Percentiles rank a stretch among this genome's conserved stretches.
Conservation (phyloP, 2,329 filamentous ascomycete species). For the Pseudogymnoascus sp. region DNA sequence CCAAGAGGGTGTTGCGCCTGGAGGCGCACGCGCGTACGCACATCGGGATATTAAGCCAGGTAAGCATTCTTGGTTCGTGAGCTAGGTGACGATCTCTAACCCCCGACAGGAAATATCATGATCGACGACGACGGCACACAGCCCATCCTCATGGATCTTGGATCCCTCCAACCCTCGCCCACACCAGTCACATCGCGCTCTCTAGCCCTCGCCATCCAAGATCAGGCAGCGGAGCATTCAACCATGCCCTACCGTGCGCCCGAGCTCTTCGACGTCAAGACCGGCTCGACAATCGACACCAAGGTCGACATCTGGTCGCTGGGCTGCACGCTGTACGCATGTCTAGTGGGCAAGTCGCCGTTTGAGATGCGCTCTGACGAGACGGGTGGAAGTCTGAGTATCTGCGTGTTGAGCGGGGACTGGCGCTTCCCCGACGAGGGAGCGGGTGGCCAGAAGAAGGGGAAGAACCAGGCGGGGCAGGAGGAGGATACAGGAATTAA, state of each 20-base stretch:
- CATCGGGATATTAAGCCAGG: constrained; percentile 97
- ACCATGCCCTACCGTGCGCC: constrained; percentile 98
- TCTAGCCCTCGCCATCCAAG: constrained; percentile 84
- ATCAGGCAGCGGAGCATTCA: constrained; percentile 88
- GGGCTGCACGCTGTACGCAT: constrained; percentile 95
- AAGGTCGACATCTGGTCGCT: constrained; percentile 98
- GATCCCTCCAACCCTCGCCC: constrained; percentile 79
- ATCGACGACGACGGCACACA: constrained; percentile 82
- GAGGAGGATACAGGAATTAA: constrained; percentile 50
- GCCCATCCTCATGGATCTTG: constrained; percentile 95
- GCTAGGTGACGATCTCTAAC: constrained; percentile 12
- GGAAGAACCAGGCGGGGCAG: constrained; percentile 25
- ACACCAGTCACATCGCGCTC: constrained; percentile 85
- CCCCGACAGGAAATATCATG: constrained; percentile 76
- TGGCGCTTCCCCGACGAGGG: constrained; percentile 95
- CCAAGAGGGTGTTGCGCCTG: constrained; percentile 60
- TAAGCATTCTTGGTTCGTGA: constrained; percentile 33
- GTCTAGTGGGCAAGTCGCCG: constrained; percentile 89
- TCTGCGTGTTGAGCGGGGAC: constrained; percentile 87
- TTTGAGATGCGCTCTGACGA: constrained; percentile 96
- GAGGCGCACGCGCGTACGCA: constrained; percentile 71
- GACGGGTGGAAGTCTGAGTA: constrained; percentile 84
- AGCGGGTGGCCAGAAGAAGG: constrained; percentile 40
- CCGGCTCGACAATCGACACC: constrained; percentile 81
- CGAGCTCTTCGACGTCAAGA: constrained; percentile 96